A percentile compares a stretch with the other conserved stretches of the same genome.
Conservation (phyloP, 768 basidiomycete genomes). For the Plicaturopsis crispa region DNA sequence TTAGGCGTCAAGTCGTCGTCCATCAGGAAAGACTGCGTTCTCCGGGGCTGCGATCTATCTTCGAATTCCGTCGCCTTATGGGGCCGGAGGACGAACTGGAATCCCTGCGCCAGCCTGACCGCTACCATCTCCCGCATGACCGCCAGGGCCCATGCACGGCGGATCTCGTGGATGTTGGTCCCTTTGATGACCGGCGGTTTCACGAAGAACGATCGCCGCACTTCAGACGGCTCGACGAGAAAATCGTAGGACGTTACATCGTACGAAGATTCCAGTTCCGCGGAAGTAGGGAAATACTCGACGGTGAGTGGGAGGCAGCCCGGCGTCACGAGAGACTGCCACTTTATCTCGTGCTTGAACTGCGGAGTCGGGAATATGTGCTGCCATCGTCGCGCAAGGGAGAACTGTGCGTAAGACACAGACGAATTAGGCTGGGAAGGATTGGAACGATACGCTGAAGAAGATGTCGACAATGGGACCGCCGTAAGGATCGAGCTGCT, state of each 20-base stretch:
- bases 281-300: slow-evolving; percentile 74
- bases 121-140: slow-evolving; percentile 94
- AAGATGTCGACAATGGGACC: slow-evolving; percentile 42
- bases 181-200: slow-evolving; percentile 35
- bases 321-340: slow-evolving; percentile 81
- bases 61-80: slow-evolving; percentile 19
- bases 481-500: slow-evolving; percentile 22
- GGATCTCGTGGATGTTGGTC: slow-evolving; percentile 28
- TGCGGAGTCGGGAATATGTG: slow-evolving; percentile 70
- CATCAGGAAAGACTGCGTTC: slow-evolving; percentile 49
- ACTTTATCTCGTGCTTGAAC: slow-evolving; percentile 85
- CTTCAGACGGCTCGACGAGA: slow-evolving; percentile 76
- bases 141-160: slow-evolving; percentile 65
- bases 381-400: slow-evolving; percentile 86
- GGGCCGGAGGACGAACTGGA: slow-evolving; percentile 78
- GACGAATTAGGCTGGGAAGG: slow-evolving; percentile 57
- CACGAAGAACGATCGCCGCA: slow-evolving; percentile 83
- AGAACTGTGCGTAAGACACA: slow-evolving; percentile 56
- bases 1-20: slow-evolving; percentile 48
- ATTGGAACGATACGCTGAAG: slow-evolving; percentile 41
- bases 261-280: slow-evolving; percentile 71
- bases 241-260: slow-evolving; percentile 86
- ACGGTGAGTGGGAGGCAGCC: slow-evolving; percentile 86
- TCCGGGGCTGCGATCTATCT: slow-evolving; percentile 24
- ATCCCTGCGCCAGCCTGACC: slow-evolving; percentile 86